A percentile compares a stretch with the other conserved stretches of the same genome.
Conservation (phyloP, 1,284 basidiomycete species). For the Tilletia walkeri region DNA sequence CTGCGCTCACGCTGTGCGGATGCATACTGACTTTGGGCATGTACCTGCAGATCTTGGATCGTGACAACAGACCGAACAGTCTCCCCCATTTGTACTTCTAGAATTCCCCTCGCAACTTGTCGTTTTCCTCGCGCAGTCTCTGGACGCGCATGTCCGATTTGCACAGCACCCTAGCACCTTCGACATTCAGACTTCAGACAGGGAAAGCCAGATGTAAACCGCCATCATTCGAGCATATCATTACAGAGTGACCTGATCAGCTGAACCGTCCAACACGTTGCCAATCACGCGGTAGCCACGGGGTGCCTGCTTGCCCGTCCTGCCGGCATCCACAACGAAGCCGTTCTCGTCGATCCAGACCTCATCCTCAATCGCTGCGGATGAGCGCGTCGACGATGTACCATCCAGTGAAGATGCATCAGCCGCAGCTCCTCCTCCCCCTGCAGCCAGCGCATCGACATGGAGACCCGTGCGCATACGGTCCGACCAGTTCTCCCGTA, state of each 20-base stretch:
- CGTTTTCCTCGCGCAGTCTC: too few species aligned
- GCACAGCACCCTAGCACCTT: too few species aligned
- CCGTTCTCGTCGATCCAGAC: constrained; percentile 50
- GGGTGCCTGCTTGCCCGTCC: constrained; percentile 42
- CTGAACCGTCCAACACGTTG: constrained; percentile 30
- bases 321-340: constrained; percentile 51
- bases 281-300: constrained; percentile 51
- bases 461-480: neutral
- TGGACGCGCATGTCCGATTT: too few species aligned
- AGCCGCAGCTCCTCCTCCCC: neutral
- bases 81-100: constrained; percentile 4
- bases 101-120: neutral
- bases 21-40: too few species aligned
- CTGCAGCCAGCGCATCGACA: constrained; percentile 4
- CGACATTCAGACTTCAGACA: too few species aligned
- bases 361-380: constrained; percentile 23
- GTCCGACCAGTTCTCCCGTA: neutral
- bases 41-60: constrained; percentile 19
- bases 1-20: neutral
- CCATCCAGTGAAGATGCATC: neutral
- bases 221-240: too few species aligned
- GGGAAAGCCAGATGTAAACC: too few species aligned
- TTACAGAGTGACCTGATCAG: constrained; percentile 5
- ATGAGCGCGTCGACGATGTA: neutral
- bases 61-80: constrained; percentile 20